Base-by-base conservation (phyloP, 148 eudicot genomes). In the Persicaria tinctoria region DNA sequence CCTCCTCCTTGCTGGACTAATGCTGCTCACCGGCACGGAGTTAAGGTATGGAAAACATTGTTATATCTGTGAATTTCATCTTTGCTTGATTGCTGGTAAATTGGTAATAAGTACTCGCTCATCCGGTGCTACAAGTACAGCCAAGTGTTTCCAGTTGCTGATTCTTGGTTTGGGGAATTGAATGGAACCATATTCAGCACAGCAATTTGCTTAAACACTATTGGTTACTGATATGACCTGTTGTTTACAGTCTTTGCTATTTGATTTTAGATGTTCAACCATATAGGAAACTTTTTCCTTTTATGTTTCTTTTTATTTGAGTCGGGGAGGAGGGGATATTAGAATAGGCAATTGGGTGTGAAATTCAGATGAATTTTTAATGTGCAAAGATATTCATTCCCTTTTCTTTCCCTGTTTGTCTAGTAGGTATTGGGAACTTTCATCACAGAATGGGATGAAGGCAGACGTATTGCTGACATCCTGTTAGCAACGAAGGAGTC, bases 1-100 rank as follows among this genome's bases (percentile, higher is more conserved):
- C 98, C 97, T 20, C 98, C 98, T 79, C 96, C 96, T 56, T 83
- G 88, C 76, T 91, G 98, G 98, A 83, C 82, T 60, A 94, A 94
- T 87, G 76, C 97, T 56, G 97, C 92, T 50, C 98, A 94, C 69
- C 89, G 75, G 62, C 97, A 94, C 56, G 98, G 98, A 0, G 91
- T 90, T 59, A 90, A 90, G 97, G 98, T 91, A 32, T 32, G 78
- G 41, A 71, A 11, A 13, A 4, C n/a, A 3, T 18, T 13, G 46
- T 64, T 64, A 23, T 64, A 2, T 38, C 70, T 5, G 53, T 50
- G 12, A 50, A 50, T 50, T 50, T 50, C 53, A 8, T 50, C 12
- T 50, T 41, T 66, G 41, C 47, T 14, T 66, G 18, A 6, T 41
- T 66, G 17, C 14, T 9, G 46, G 8, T 38, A 41, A 8, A 9